Percentiles rank a stretch among this genome's conserved stretches.
phyloP scores from a whole-genome alignment of 148 eudicot species.

The Oxyria digyna region DNA sequence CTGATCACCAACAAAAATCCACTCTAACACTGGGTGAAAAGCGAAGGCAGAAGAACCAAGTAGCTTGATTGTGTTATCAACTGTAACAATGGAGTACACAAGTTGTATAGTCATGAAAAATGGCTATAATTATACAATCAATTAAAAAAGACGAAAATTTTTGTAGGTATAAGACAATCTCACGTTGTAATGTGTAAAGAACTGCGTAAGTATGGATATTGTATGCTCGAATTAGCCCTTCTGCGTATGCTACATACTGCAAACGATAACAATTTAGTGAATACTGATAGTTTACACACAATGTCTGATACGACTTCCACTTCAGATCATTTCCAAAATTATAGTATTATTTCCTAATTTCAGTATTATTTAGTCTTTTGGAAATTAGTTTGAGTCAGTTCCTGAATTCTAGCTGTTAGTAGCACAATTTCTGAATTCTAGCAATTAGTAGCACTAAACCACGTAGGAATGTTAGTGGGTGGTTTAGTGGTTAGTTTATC shows the following conservation, averaged over 20 bases:
- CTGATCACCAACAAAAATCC: constrained; percentile 92
- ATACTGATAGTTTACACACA: constrained; percentile 3
- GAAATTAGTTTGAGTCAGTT: too few species aligned
- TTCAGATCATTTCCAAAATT: too few species aligned
- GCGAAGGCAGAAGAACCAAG: constrained; percentile 97
- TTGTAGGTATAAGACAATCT: constrained; percentile 17
- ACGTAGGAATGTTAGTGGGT: too few species aligned
- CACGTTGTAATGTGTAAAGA: constrained; percentile 91
- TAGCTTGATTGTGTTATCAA: constrained; percentile 90
- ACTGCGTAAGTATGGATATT: constrained; percentile 93
- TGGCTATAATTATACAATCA: not conserved
- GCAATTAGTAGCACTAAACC: too few species aligned
- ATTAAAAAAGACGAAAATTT: not conserved
- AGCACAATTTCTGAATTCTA: too few species aligned
- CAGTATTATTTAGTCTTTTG: too few species aligned
- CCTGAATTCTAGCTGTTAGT: too few species aligned
- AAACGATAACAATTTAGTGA: constrained; percentile 12
- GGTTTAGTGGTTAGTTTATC: too few species aligned
- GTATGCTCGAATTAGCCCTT: constrained; percentile 92
- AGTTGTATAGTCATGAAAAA: constrained; percentile 1
- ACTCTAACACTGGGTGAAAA: constrained; percentile 89
- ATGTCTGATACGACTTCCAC: too few species aligned
- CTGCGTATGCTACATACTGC: constrained; percentile 95
- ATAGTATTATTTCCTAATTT: too few species aligned
- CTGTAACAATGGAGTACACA: constrained; percentile 30